phyloP scores from a whole-genome alignment of 148 eudicot genomes.

The Camellia japonica region DNA sequence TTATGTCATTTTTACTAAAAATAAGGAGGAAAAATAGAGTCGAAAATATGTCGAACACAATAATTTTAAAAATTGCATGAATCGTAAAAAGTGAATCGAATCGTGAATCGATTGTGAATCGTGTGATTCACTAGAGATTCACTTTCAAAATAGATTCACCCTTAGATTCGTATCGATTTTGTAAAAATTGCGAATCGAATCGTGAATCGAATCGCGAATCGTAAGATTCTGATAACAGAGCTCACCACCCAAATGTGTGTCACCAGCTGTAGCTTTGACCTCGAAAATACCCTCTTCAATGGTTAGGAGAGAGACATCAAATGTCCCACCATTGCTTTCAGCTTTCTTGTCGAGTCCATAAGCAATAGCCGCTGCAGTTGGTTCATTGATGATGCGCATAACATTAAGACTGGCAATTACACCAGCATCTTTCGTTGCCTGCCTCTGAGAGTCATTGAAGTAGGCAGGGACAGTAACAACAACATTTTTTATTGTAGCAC shows the following conservation, averaged over 20 bases:
- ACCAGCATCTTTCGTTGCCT: not conserved
- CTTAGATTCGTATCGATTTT: too few relatives aligned
- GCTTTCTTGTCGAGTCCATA: not conserved
- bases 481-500: not conserved
- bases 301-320: constrained; percentile 2
- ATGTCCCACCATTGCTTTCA: not conserved
- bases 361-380: not conserved
- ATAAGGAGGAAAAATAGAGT: too few relatives aligned
- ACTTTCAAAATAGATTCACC: too few relatives aligned
- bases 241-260: not conserved
- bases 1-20: too few relatives aligned
- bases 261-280: not conserved
- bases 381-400: not conserved
- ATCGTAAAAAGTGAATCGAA: too few relatives aligned
- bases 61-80: too few relatives aligned
- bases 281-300: not conserved
- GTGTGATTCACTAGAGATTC: too few relatives aligned
- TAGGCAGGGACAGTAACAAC: not conserved
- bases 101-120: too few relatives aligned
- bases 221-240: too few relatives aligned
- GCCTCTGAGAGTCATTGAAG: not conserved
- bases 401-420: not conserved
- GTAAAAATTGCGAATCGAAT: too few relatives aligned
- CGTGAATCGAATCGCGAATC: too few relatives aligned
- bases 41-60: too few relatives aligned